These are phyloP conservation scores for Coemansia sp. DNA, from an alignment of 192 early-diverging fungal species.

Conservation along the genomic window DNA sequence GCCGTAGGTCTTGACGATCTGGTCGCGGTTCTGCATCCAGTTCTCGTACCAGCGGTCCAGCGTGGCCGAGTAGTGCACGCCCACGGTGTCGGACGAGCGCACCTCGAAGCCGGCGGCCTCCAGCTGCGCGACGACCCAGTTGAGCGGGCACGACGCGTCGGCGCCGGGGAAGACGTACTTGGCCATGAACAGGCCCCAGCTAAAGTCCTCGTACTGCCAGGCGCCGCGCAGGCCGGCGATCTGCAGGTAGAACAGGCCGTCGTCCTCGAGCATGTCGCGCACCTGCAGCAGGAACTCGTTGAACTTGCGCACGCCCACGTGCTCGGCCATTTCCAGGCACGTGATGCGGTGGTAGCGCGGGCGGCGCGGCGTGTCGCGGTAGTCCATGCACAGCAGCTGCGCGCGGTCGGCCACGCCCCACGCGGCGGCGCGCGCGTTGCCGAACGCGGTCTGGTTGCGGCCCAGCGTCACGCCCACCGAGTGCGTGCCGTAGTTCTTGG, in stretches of 20 bases:
- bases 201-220: constrained; percentile 78
- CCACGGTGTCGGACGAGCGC: constrained; percentile 80
- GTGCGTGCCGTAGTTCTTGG: constrained; percentile 83
- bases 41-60: constrained; percentile 96
- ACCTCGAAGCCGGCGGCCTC: constrained; percentile 95
- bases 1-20: constrained; percentile 79
- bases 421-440: constrained; percentile 75
- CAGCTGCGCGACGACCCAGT: constrained; percentile 92
- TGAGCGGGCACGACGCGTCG: constrained; percentile 92
- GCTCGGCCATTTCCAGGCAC: constrained; percentile 99
- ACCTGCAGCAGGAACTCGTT: constrained; percentile 87
- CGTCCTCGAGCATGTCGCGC: constrained; percentile 91
- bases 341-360: constrained; percentile 95
- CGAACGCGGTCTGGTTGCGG: constrained; percentile 87
- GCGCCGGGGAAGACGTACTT: constrained; percentile 99
- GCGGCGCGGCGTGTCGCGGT: constrained; percentile 89
- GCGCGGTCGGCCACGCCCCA: constrained; percentile 78
- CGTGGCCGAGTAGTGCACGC: constrained; percentile 96
- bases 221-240: constrained; percentile 89
- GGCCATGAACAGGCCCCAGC: constrained; percentile 97
- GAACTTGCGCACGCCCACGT: constrained; percentile 93
- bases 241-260: constrained; percentile 97
- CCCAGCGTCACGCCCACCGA: constrained; percentile 93
- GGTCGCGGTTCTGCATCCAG: constrained; percentile 92
- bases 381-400: constrained; percentile 88